phyloP scores from a whole-genome alignment of 495 filamentous ascomycete genomes.

The Penicillium odoratum region DNA sequence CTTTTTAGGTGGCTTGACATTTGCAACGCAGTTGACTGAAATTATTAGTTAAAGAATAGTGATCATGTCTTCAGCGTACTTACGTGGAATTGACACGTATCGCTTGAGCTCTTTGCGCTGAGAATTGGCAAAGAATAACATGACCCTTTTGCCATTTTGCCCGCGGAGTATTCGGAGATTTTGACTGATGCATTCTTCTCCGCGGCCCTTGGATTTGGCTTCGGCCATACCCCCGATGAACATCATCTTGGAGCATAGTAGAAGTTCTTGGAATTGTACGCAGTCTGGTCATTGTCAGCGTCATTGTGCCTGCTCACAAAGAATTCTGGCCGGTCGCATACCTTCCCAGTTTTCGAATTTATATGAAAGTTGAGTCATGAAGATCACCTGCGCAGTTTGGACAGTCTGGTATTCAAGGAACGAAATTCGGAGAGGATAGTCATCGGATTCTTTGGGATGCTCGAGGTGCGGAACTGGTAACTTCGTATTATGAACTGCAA shows the following conservation, averaged over 20 bases:
- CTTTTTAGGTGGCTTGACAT: conserved; percentile 43
- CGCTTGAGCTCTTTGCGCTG: conserved; percentile 42
- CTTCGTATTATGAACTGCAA: conserved; percentile 40
- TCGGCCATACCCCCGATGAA: conserved; percentile 49
- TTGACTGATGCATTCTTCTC: conserved; percentile 52
- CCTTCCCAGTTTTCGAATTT: conserved; percentile 47
- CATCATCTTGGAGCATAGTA: conserved; percentile 42
- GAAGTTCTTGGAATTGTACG: conserved; percentile 45
- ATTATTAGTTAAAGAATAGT: neutral
- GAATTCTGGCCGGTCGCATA: conserved; percentile 15
- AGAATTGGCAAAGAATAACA: conserved; percentile 49
- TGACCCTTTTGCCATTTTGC: conserved; percentile 36
- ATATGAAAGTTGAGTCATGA: conserved; percentile 46
- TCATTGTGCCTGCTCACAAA: neutral
- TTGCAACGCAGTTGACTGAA: conserved; percentile 44
- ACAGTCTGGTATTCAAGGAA: conserved; percentile 50
- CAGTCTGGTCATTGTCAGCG: conserved; percentile 30
- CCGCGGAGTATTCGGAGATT: conserved; percentile 46
- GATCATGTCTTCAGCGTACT: conserved; percentile 11
- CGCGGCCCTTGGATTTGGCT: conserved; percentile 48
- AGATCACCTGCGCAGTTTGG: conserved; percentile 41
- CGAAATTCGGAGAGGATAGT: conserved; percentile 40
- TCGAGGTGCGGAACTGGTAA: conserved; percentile 48
- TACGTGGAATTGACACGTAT: conserved; percentile 47
- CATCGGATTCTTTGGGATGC: conserved; percentile 39